Evolutionary conservation across 768 basidiomycete genomes (phyloP).

Genomic region (Pilatotrama ljubarskyi): DNA sequence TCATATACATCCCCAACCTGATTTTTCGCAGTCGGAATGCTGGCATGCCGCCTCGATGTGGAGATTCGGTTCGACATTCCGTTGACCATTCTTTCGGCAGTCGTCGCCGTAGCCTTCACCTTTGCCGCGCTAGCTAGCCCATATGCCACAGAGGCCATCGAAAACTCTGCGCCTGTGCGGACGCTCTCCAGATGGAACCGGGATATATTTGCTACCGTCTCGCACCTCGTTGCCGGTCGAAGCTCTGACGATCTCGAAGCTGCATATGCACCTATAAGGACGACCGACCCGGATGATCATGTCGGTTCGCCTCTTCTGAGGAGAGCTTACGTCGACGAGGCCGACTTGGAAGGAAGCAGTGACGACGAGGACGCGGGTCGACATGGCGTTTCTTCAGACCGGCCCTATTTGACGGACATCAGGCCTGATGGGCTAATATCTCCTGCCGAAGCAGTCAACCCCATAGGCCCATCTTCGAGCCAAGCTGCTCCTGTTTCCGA

Average conservation of each 20-base stretch:
- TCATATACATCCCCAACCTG: background rate
- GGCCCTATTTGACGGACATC: background rate
- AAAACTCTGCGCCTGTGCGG: constrained; percentile 10
- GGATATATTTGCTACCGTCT: constrained; percentile 7
- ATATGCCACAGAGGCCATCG: constrained; percentile 25
- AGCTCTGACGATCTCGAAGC: constrained; percentile 21
- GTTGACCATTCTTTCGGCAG: constrained; percentile 29
- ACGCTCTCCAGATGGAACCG: constrained; percentile 3
- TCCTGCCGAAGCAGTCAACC: no score
- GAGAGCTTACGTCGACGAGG: constrained; percentile 9
- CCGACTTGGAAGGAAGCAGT: constrained; percentile 3
- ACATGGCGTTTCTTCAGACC: background rate
- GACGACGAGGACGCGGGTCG: background rate
- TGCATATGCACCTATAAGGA: constrained; percentile 18
- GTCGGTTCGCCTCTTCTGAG: background rate
- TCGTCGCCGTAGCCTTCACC: constrained; percentile 31
- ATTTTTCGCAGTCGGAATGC: constrained; percentile 29
- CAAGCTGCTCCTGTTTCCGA: no score
- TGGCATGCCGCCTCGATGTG: constrained; percentile 31
- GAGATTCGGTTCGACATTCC: constrained; percentile 24
- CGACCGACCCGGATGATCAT: constrained; percentile 12
- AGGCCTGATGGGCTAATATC: background rate
- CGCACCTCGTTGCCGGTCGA: background rate
- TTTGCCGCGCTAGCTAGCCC: constrained; percentile 29
- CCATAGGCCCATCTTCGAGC: no score